Conservation (phyloP, 371 early-diverging fungal species). For the Mucor piriformis region DNA sequence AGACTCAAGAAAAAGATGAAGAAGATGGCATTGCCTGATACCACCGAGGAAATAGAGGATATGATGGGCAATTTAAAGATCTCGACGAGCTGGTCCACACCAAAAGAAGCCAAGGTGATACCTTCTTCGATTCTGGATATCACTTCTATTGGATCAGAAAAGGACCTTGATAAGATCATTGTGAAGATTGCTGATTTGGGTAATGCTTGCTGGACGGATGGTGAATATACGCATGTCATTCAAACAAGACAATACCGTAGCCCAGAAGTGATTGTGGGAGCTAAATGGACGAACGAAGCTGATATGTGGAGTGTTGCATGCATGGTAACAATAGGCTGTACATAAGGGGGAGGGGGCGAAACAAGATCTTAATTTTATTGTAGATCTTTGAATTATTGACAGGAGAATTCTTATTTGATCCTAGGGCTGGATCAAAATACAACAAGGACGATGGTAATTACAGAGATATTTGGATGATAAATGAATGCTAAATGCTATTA, state of each 20-base stretch:
- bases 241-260: slow-evolving; percentile 98
- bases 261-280: slow-evolving; percentile 98
- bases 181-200: slow-evolving; percentile 98
- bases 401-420: slow-evolving; percentile 95
- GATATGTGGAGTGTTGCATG: slow-evolving; percentile 98
- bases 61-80: slow-evolving; percentile 16
- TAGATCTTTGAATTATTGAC: slow-evolving; percentile 81
- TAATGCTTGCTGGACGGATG: slow-evolving; percentile 94
- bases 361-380: background rate
- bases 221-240: slow-evolving; percentile 94
- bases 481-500: background rate
- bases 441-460: slow-evolving; percentile 85
- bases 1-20: slow-evolving; percentile 37
- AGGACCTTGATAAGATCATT: slow-evolving; percentile 47
- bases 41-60: slow-evolving; percentile 11
- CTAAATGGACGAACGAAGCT: slow-evolving; percentile 84
- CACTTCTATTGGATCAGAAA: slow-evolving; percentile 10
- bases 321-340: slow-evolving; percentile 57
- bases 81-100: background rate
- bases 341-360: no score
- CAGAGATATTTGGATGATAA: background rate
- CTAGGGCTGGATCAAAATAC: slow-evolving; percentile 81
- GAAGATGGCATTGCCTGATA: slow-evolving; percentile 24
- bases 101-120: slow-evolving; percentile 29
- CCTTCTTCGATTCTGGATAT: slow-evolving; percentile 37